Evolutionary conservation across 768 basidiomycete species (phyloP), one percentile per base, ranked within the genome.

Genomic region (Boletus edulis): DNA sequence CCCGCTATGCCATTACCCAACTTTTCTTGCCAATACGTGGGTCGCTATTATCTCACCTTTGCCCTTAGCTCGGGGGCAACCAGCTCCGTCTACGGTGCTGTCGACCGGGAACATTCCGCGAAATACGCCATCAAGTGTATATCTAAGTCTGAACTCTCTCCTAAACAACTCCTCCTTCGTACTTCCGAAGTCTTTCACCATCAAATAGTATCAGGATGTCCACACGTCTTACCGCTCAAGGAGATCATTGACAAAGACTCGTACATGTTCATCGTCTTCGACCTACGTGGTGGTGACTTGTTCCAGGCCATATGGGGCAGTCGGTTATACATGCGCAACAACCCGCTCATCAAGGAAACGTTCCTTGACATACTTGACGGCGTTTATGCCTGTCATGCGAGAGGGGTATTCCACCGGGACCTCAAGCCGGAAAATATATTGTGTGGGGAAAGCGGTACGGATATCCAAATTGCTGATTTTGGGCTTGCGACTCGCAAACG

Each of bases 361-460:
- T 93, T 91, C 70, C 58, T 89, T n/a, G 86, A 93, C 64, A 81
- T 95, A 47, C 72, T 94, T 49, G 88, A 91, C 59, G 88, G 88
- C 1, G 81, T 94, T 41, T 78, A 86, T 46, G 78, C 86, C 66
- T 91, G 87, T 64, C 91, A 94, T 63, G 67, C 74, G 40, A 75
- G 76, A 40, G 81, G 84, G 11, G 82, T 94, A 57, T 91, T 81
- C 65, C 93, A 94, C 71, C 87, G 91, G 24, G 91, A 94, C 63
- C 80, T 95, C 64, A 94, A 94, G 70, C 91, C 91, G 1, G 92
- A 93, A 67, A 91, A 87, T 67, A 77, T 92, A 27, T 72, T 94
- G 37, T 84, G 82, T 64, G 79, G 68, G 56, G 72, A 68, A 64
- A 82, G 70, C 48, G 84, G 85, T 15, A 64, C 68, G 40, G 70